Base-by-base conservation (phyloP, 106 monocot species). In the Dendrobium huoshanense region DNA sequence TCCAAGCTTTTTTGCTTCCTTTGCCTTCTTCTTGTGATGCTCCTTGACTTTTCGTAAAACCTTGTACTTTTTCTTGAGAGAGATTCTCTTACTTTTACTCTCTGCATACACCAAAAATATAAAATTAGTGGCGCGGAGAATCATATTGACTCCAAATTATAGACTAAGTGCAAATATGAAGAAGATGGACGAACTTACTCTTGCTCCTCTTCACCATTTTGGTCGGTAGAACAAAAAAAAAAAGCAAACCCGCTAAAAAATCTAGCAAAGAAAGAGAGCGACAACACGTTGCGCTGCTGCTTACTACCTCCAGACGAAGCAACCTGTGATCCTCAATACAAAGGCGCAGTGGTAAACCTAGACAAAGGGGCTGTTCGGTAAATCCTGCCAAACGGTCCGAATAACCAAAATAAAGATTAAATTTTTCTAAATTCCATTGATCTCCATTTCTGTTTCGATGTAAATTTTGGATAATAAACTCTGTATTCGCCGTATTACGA, bases 21-120 rank as follows among this genome's bases (percentile, higher is more conserved):
- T 91, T 2, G 88, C 95, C 84, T 94, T 92, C 88, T 99, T 99
- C 84, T 83, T 91, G 61, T 94, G 94, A 82, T 99, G 94, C 65
- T 90, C 89, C 79, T 90, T 92, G 73, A 95, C 91, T 81, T 95
- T 95, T 65, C 70, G 86, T 76, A 95, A 85, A 16, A 95, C 82
- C 87, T 99, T 99, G 61, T 92, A 84, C 88, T 99, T 99, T 88
- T 95, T 82, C 45, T 73, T 88, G 65, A 97, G 83, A 11, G 94
- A 37, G 7, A 97, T 89, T 75, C 96, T 87, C 87, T 97, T 97
- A 56, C 96, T 96, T 88, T 96, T 96, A 61, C 96, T 97, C 90
- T 97, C 93, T 93, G 55, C 15, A 54, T 58, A 7, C 16, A 13
- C 65, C 73, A 77, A 31, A 56, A 11, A 82, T 18, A 22, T 29